These are phyloP conservation scores for Striga hermonthica DNA, from an alignment of 305 asterid genomes.

Conservation along the genomic window DNA sequence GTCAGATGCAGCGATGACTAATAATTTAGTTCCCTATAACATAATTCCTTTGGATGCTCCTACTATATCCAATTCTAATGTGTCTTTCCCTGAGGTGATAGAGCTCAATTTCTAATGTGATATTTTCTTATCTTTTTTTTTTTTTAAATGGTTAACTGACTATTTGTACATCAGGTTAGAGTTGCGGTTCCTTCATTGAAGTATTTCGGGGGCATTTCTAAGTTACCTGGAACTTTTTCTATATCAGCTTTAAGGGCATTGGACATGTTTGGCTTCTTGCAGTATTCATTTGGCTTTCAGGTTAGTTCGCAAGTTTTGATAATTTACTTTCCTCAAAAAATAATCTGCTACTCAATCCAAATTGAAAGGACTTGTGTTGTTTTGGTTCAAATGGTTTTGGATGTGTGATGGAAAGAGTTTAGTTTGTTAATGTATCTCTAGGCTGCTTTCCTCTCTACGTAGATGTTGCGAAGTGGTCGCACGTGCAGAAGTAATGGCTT, in stretches of 20 bases:
- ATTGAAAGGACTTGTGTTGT: no score
- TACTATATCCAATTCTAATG: constrained; percentile 65
- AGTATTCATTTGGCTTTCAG: constrained; percentile 89
- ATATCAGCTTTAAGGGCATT: constrained; percentile 65
- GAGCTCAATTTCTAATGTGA: constrained; percentile 27
- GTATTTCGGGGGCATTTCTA: constrained; percentile 76
- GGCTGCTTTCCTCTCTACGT: no score
- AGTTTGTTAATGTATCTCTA: no score
- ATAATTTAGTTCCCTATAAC: constrained; percentile 79
- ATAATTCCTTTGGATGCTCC: constrained; percentile 94
- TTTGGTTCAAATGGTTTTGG: no score
- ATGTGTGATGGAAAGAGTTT: no score
- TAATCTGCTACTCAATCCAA: no score
- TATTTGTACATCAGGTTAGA: constrained; percentile 52
- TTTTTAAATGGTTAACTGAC: constrained; percentile 32
- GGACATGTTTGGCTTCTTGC: constrained; percentile 82
- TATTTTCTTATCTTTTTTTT: constrained; percentile 5
- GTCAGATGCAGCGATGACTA: constrained; percentile 96
- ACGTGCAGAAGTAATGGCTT: no score
- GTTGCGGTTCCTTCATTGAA: constrained; percentile 79
- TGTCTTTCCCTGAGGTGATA: constrained; percentile 73
- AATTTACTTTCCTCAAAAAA: no score
- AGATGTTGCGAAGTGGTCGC: no score
- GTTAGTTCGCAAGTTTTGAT: constrained; percentile 37
- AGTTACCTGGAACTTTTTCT: constrained; percentile 64